Percentiles rank a stretch among this genome's conserved stretches.
These are phyloP conservation scores for Scheffersomyces titani DNA, from an alignment of 1,139 yeast species.

Conservation along the genomic window DNA sequence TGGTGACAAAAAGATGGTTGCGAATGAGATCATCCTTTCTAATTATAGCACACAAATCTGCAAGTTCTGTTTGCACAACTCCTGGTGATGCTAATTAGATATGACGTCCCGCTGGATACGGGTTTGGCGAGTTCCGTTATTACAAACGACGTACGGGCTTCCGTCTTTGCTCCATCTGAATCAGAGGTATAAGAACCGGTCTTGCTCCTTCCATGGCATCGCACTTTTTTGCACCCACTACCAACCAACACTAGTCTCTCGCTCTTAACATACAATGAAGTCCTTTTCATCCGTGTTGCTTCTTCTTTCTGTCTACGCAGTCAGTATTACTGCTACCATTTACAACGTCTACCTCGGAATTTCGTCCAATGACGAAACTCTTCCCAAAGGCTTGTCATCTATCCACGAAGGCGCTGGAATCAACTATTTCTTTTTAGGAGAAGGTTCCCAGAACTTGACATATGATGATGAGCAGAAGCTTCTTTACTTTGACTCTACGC, in stretches of 20 bases:
- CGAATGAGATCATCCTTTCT: background rate
- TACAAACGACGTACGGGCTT: background rate
- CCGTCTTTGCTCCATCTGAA: background rate
- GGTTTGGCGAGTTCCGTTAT: background rate
- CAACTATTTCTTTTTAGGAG: slow-evolving; percentile 19
- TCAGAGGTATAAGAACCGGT: background rate
- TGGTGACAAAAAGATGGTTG: background rate
- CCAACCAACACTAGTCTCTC: background rate
- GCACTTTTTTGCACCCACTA: background rate
- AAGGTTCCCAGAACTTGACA: slow-evolving; percentile 5
- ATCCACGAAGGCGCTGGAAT: slow-evolving; percentile 21
- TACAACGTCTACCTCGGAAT: background rate
- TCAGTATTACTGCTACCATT: background rate
- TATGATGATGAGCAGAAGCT: slow-evolving; percentile 4
- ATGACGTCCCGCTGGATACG: no score
- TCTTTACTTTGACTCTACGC: background rate
- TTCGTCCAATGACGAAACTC: slow-evolving; percentile 5
- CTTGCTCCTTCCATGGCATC: background rate
- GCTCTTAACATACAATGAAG: background rate
- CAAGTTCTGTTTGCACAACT: background rate
- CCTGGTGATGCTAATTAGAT: no score
- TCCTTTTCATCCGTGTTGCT: background rate
- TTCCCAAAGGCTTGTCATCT: slow-evolving; percentile 11
- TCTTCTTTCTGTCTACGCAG: background rate
- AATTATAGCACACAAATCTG: background rate